Evolutionary conservation across 352 stramenopile genomes (phyloP), one percentile per base, ranked within the genome.

Genomic region (Phytophthora multivora): DNA sequence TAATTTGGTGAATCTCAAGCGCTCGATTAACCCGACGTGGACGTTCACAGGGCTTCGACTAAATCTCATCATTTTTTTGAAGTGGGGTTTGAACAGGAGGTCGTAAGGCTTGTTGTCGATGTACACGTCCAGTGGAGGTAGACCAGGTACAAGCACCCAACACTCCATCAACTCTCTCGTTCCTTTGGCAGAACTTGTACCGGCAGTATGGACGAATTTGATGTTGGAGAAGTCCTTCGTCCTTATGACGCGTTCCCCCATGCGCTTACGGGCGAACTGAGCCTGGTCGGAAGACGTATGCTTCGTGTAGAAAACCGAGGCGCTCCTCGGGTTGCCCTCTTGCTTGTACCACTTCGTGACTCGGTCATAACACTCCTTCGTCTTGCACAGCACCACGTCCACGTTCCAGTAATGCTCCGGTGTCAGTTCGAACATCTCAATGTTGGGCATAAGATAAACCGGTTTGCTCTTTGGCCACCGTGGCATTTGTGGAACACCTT

Each of bases 351-450:
- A 88, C 2, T 25, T 38, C 7, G 49, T 70, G 16, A 86, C 66
- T 50, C 76, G 59, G 9, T 75, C 51, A 40, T 71, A 79, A 55
- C 66, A 87, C 23, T 67, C 61, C 23, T 62, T 38, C 4, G 77
- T 88, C 48, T 93, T 93, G 60, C 78, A 89, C 0, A 93, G 48
- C 36, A 93, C 69, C 2, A 66, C 71, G 47, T 89, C 71, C 5
- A 74, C 72, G 9, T 53, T 55, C 69, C 80, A 86, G 46, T 86
- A 84, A 43, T 89, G 63, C 3, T 59, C 31, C 1, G 66, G 51
- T 9, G 61, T 62, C 13, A 91, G 48, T 59, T 90, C 71, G 50
- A 71, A 69, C 78, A 90, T 90, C 51, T 88, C 70, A 18, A 82
- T 79, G 43, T 82, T 82, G 5, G 73, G 73, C 67, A 80, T 83